Evolutionary conservation across 139 green algal species (phyloP).

Genomic region (Pedinophyceae sp.): DNA sequence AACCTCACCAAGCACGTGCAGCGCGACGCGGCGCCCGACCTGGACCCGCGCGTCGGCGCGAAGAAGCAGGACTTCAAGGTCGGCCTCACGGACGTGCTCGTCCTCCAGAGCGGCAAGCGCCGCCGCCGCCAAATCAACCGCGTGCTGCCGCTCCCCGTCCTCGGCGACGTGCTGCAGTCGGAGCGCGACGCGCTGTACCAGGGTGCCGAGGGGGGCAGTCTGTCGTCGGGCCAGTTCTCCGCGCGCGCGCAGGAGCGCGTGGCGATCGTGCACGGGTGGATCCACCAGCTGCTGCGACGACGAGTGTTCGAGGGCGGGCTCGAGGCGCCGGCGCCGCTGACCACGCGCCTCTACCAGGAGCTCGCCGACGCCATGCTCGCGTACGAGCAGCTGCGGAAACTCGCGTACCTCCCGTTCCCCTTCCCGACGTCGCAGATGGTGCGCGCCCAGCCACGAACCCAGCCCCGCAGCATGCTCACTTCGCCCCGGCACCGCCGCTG

Average conservation of each 20-base stretch:
- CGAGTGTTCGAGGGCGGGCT: conserved; percentile 10
- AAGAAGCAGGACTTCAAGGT: neutral
- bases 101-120: neutral
- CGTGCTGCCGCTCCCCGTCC: neutral
- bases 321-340: conserved; percentile 13
- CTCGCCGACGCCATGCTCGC: conserved; percentile 7
- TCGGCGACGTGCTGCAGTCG: neutral
- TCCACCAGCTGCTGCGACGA: conserved; percentile 8
- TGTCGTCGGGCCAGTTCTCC: conserved; percentile 4
- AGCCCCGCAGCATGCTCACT: too few relatives aligned
- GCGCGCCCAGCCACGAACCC: too few relatives aligned
- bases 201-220: neutral
- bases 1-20: conserved; percentile 26
- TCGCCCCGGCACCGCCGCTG: too few relatives aligned
- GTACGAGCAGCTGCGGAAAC: conserved; percentile 23
- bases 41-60: neutral
- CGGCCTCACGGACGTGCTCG: neutral
- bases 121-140: too few relatives aligned
- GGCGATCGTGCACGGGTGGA: conserved; percentile 11
- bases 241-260: conserved; percentile 12
- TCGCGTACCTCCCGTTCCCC: conserved; percentile 45
- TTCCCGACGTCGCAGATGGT: conserved; percentile 43
- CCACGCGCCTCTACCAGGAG: conserved; percentile 1
- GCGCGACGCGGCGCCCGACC: neutral
- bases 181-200: neutral